Conservation (phyloP, 1,284 basidiomycete species). For the Volvariella surrecta region DNA sequence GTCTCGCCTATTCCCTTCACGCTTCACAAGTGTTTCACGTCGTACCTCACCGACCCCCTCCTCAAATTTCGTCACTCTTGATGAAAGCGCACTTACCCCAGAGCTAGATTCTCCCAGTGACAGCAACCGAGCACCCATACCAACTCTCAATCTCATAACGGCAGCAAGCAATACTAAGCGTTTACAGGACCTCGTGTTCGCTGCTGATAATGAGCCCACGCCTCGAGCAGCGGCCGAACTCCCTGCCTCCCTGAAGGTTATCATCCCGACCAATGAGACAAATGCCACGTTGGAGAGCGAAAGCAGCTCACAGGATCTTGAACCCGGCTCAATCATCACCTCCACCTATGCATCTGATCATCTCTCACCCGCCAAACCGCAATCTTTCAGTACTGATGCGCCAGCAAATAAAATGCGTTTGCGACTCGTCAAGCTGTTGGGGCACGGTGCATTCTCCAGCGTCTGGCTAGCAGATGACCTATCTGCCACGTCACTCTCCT, state of each 20-base stretch:
- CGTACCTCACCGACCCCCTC: constrained; percentile 2
- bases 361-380: constrained; percentile 1
- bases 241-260: constrained; percentile 6
- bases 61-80: not conserved
- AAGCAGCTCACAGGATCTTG: not conserved
- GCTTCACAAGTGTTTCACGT: not conserved
- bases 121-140: not conserved
- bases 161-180: not conserved
- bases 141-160: not conserved
- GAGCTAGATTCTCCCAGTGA: not conserved
- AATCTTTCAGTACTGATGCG: not conserved
- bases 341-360: constrained; percentile 4
- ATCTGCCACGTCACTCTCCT: constrained; percentile 33
- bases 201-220: constrained; percentile 15
- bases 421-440: constrained; percentile 48
- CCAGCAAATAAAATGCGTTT: constrained; percentile 16
- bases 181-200: not conserved
- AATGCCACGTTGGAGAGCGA: constrained; percentile 1
- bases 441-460: constrained; percentile 68
- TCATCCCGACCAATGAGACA: not conserved
- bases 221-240: constrained; percentile 18
- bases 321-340: not conserved
- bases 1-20: constrained; percentile 4
- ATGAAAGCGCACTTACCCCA: not conserved
- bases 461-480: constrained; percentile 68